These are phyloP conservation scores for Penicillium sp. DNA, from an alignment of 2,329 filamentous ascomycete species.

Conservation along the genomic window DNA sequence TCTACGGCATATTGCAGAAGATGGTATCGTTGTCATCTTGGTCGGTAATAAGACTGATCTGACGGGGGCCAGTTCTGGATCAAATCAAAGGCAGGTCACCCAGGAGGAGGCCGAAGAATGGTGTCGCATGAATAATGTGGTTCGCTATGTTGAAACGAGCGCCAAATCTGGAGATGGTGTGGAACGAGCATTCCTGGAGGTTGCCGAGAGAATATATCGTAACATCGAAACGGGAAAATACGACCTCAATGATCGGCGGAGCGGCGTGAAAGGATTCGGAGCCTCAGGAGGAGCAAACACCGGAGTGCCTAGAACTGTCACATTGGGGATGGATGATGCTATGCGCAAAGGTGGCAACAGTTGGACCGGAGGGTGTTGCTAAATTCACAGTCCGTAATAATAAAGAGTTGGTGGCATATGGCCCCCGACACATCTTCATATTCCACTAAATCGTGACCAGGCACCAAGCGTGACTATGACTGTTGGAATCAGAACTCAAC, in stretches of 20 bases:
- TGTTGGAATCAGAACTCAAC: neutral
- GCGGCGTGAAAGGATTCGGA: slow-evolving; percentile 74
- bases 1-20: slow-evolving; percentile 89
- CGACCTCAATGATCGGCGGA: slow-evolving; percentile 87
- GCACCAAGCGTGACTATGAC: neutral
- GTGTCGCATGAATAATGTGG: slow-evolving; percentile 79
- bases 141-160: slow-evolving; percentile 93
- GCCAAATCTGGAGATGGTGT: slow-evolving; percentile 95
- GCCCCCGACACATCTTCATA: neutral
- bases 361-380: slow-evolving; percentile 42
- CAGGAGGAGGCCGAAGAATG: slow-evolving; percentile 82
- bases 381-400: slow-evolving; percentile 10
- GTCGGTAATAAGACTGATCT: slow-evolving; percentile 96
- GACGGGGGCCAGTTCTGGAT: slow-evolving; percentile 50
- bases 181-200: slow-evolving; percentile 87
- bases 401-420: neutral
- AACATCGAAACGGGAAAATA: slow-evolving; percentile 96
- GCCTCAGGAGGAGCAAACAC: slow-evolving; percentile 39
- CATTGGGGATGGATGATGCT: slow-evolving; percentile 49
- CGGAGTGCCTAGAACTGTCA: slow-evolving; percentile 43
- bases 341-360: slow-evolving; percentile 44
- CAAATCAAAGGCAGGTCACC: slow-evolving; percentile 70
- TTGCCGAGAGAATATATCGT: slow-evolving; percentile 92
- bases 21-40: slow-evolving; percentile 88
- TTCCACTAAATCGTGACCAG: neutral